Evolutionary conservation across 2,329 filamentous ascomycete species (phyloP), one percentile per base, ranked within the genome.

Genomic region (Aspergillus arachidicola): DNA sequence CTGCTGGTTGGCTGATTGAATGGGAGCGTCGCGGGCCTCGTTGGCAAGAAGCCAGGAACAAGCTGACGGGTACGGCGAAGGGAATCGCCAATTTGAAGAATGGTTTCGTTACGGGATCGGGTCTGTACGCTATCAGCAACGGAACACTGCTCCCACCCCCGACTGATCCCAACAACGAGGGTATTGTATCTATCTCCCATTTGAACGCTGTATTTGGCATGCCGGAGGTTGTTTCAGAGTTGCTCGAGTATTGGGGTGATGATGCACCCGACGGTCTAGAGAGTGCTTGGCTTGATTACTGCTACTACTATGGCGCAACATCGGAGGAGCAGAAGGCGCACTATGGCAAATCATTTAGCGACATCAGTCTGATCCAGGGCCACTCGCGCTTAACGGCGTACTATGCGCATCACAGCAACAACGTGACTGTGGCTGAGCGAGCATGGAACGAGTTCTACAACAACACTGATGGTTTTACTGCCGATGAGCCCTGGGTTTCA

Each of bases 361-460:
- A 65, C 3, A 64, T 83, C 5, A 84, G 74, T 54, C 73, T 88
- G 56, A 76, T 78, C 55, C 86, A 89, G 69, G 86, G 82, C 0
- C 87, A 89, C 69, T 87, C 86, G 1, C 81, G 86, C 2, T 76
- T 88, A 9, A 84, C 86, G 1, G 86, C 86, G 0, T 87, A 85
- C 66, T 83, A 80, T 2, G 84, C 85, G 0, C 70, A 73, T 26
- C 75, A 79, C 60, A 70, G 73, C 0, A 73, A 74, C 5, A 86
- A 87, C 60, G 73, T 73, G 0, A 84, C 80, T 0, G 75, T 86
- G 4, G 85, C 83, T 0, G 67, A 75, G 19, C 78, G 83, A 2
- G 85, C 85, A 0, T 88, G 86, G 86, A 73, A 75, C 0, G 84
- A 87, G 71, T 87, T 86, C 66, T 80, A 68, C 19, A 38, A 41